These are phyloP conservation scores for Heliamphora exappendiculata DNA, from an alignment of 148 eudicot species.

Conservation along the genomic window DNA sequence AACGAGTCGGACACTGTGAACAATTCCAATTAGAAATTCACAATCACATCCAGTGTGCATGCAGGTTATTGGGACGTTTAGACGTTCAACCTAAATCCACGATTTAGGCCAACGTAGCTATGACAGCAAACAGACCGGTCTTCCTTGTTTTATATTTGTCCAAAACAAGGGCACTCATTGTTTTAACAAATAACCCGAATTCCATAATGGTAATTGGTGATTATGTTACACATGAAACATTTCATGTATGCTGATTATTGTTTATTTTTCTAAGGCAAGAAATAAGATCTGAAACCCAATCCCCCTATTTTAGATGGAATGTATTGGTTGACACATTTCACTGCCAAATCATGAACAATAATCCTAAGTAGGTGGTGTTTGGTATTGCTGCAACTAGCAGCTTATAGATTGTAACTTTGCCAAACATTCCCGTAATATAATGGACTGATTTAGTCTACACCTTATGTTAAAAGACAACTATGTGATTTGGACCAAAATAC, in stretches of 20 bases:
- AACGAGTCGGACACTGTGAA: neutral
- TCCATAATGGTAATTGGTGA: neutral
- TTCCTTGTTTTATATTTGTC: neutral
- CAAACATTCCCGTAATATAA: too few species aligned
- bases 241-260: neutral
- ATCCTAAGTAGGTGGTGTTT: neutral
- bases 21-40: neutral
- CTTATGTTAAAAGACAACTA: neutral
- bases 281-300: neutral
- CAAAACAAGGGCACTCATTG: neutral
- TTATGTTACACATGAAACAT: neutral
- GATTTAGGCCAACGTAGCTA: neutral
- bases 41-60: neutral
- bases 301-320: neutral
- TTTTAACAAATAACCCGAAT: neutral
- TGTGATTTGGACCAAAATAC: neutral
- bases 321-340: neutral
- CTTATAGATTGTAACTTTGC: too few species aligned
- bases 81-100: neutral
- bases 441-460: neutral
- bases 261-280: neutral
- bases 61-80: neutral
- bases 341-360: neutral
- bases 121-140: slow-evolving; percentile 1
- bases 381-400: too few species aligned